Percentiles rank a stretch among this genome's conserved stretches.
These are phyloP conservation scores for Chalaropsis ovoidea DNA, from an alignment of 2,329 filamentous ascomycete genomes.

Conservation along the genomic window DNA sequence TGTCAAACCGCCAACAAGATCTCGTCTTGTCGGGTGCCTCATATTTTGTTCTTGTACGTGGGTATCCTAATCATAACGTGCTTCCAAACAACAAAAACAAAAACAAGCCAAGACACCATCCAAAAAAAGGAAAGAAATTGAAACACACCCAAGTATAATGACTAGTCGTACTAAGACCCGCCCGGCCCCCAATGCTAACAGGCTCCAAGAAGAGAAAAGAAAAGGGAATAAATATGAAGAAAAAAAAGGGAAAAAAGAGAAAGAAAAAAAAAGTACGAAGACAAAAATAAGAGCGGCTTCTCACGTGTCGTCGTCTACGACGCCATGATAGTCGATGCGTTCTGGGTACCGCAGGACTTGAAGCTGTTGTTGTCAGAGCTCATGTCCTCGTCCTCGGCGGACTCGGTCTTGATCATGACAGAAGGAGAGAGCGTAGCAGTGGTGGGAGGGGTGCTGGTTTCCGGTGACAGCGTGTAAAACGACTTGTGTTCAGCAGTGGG, in stretches of 20 bases:
- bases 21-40: not conserved
- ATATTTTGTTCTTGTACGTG: constrained; percentile 14
- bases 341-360: constrained; percentile 24
- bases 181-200: not conserved
- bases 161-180: constrained; percentile 4
- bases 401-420: constrained; percentile 14
- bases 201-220: constrained; percentile 4
- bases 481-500: constrained; percentile 17
- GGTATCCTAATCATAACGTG: constrained; percentile 22
- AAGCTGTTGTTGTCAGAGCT: constrained; percentile 23
- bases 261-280: not conserved
- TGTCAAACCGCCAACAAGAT: not conserved
- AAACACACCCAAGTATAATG: constrained; percentile 2
- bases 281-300: not conserved
- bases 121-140: not conserved
- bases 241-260: constrained; percentile 4
- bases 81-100: constrained; percentile 15
- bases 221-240: not conserved
- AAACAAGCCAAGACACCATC: constrained; percentile 7
- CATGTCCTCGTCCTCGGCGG: constrained; percentile 14
- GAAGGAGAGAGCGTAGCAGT: constrained; percentile 9
- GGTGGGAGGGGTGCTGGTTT: constrained; percentile 16
- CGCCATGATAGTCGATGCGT: constrained; percentile 19
- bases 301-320: constrained; percentile 14
- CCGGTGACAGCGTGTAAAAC: constrained; percentile 18